phyloP scores from a whole-genome alignment of 2,329 filamentous ascomycete species.

The Alternaria consortialis region DNA sequence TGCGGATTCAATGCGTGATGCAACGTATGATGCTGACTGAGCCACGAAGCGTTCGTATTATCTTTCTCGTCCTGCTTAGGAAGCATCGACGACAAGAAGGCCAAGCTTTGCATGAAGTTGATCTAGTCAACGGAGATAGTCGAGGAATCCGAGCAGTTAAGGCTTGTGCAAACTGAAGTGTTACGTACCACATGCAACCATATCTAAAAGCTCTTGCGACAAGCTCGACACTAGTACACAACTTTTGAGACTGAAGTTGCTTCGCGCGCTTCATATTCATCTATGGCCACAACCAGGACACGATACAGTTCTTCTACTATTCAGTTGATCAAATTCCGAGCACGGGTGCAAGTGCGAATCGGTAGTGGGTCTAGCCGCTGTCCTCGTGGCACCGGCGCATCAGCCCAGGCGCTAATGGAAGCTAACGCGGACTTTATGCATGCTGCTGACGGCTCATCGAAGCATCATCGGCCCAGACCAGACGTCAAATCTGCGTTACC shows the following conservation, averaged over 20 bases:
- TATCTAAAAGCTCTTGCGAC: neutral
- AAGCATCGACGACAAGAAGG: neutral
- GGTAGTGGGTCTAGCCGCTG: neutral
- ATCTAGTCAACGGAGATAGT: neutral
- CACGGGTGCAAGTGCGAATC: neutral
- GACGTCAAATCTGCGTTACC: neutral
- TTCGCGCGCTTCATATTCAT: neutral
- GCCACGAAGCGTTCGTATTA: neutral
- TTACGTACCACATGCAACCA: neutral
- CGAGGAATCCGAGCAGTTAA: neutral
- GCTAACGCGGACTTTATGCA: slow-evolving; percentile 11
- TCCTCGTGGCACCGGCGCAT: neutral
- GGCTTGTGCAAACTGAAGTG: neutral
- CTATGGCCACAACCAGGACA: neutral
- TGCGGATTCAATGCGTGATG: neutral
- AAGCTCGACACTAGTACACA: neutral
- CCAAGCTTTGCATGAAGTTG: neutral
- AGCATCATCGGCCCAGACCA: neutral
- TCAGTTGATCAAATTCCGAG: neutral
- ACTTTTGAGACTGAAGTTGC: neutral
- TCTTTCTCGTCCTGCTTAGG: neutral
- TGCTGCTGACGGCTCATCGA: slow-evolving; percentile 9
- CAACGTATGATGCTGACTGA: neutral
- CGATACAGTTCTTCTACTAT: neutral
- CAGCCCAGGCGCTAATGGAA: neutral